Evolutionary conservation across 148 eudicot species (phyloP).

Genomic region (Cornus florida): DNA sequence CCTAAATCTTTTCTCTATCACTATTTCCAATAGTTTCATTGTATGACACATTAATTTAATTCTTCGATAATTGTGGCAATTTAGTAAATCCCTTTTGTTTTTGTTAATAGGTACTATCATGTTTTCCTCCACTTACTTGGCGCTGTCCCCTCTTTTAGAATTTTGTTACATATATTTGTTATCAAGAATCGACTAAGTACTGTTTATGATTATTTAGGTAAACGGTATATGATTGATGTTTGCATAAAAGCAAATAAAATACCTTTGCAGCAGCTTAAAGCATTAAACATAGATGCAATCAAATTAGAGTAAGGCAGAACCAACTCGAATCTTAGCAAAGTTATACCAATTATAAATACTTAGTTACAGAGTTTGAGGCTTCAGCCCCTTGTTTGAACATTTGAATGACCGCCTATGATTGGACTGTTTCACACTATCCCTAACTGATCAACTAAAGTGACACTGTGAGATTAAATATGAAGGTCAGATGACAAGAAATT

Average conservation of each 20-base stretch:
- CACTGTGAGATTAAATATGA: not conserved
- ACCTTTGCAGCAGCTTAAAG: not conserved
- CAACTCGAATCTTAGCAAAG: not conserved
- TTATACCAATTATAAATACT: not conserved
- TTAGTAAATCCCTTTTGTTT: too few species aligned
- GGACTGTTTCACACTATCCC: not conserved
- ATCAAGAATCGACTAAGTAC: not conserved
- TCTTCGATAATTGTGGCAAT: too few species aligned
- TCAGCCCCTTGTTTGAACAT: not conserved
- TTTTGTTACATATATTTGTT: too few species aligned
- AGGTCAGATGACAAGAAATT: conserved; percentile 9
- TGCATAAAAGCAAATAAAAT: not conserved
- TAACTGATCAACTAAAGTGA: not conserved
- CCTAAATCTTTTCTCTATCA: too few species aligned
- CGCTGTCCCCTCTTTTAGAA: too few species aligned
- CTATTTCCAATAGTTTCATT: too few species aligned
- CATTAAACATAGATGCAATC: not conserved
- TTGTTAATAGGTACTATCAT: too few species aligned
- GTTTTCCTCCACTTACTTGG: too few species aligned
- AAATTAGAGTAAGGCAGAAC: not conserved
- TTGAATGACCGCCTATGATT: not conserved
- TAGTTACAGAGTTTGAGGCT: not conserved
- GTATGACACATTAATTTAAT: too few species aligned
- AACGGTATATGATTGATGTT: not conserved
- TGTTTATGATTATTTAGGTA: not conserved